These are phyloP conservation scores for Suillus variegatus DNA, from an alignment of 768 basidiomycete species.

Conservation along the genomic window DNA sequence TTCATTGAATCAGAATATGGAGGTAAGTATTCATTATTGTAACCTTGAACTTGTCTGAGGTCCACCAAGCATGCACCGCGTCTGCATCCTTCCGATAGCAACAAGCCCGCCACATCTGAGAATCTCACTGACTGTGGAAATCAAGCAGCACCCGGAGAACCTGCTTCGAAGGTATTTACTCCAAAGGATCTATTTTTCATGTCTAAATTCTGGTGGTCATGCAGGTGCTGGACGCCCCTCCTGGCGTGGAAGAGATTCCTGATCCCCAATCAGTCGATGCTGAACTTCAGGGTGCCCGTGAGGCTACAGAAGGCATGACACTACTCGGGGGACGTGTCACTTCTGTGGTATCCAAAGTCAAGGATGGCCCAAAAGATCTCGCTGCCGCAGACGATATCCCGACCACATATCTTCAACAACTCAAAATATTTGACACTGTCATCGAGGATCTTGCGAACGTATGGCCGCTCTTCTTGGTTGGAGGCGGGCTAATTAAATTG, in stretches of 20 bases:
- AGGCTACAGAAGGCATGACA: neutral
- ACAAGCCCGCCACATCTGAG: neutral
- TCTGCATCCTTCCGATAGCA: neutral
- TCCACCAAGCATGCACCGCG: neutral
- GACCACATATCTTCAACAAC: constrained; percentile 5
- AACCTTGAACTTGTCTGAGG: neutral
- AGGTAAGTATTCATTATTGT: neutral
- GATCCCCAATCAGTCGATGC: neutral
- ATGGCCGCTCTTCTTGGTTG: neutral
- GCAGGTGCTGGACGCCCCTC: neutral
- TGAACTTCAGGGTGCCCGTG: neutral
- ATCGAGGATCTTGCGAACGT: neutral
- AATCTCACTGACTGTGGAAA: neutral
- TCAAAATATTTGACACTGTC: neutral
- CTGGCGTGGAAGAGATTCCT: neutral
- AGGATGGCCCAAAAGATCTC: neutral
- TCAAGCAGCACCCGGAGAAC: neutral
- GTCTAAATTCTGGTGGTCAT: neutral
- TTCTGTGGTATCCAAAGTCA: neutral
- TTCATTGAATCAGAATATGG: neutral
- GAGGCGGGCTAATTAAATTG: neutral
- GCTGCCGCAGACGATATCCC: neutral
- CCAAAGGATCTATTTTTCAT: neutral
- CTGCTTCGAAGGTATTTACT: neutral
- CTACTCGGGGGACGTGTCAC: neutral